Percentiles rank a stretch among this genome's conserved stretches.
phyloP scores from a whole-genome alignment of 2,329 filamentous ascomycete genomes.

The Leptographium wingfieldii region DNA sequence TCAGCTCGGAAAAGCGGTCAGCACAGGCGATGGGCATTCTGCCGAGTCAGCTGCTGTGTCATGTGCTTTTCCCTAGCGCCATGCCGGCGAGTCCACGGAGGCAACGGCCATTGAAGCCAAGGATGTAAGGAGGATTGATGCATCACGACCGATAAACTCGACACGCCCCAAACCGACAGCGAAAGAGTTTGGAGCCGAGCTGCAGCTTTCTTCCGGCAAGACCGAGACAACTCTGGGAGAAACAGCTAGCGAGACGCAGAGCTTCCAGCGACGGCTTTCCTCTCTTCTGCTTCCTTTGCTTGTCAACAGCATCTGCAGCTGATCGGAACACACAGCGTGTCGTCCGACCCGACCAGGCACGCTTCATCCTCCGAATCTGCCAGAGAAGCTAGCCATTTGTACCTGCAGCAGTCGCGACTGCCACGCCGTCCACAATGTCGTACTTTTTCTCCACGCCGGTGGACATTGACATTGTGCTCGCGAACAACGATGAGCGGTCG shows the following conservation, averaged over 20 bases:
- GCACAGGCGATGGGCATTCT: neutral
- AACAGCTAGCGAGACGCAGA: neutral
- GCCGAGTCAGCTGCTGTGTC: neutral
- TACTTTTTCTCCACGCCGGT: constrained; percentile 97
- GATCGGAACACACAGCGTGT: neutral
- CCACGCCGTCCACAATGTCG: constrained; percentile 52
- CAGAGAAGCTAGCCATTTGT: neutral
- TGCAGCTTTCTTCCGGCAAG: neutral
- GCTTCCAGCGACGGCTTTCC: neutral
- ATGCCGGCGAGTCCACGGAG: neutral
- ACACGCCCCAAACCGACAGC: neutral
- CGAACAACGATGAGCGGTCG: constrained; percentile 84
- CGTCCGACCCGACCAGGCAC: neutral
- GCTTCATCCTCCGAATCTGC: neutral
- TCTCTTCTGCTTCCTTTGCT: neutral
- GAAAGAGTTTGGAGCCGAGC: neutral
- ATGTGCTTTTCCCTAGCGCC: constrained; percentile 2
- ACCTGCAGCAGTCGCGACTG: neutral
- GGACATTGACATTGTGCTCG: constrained; percentile 96
- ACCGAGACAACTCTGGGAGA: neutral
- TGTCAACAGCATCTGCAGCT: neutral
- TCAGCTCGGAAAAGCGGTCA: constrained; percentile 1
- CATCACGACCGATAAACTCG: neutral
- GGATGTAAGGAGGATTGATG: neutral
- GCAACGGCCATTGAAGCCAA: neutral